Base-by-base conservation (phyloP, 1,139 yeast genomes). In the Suhomyces kunorum region DNA sequence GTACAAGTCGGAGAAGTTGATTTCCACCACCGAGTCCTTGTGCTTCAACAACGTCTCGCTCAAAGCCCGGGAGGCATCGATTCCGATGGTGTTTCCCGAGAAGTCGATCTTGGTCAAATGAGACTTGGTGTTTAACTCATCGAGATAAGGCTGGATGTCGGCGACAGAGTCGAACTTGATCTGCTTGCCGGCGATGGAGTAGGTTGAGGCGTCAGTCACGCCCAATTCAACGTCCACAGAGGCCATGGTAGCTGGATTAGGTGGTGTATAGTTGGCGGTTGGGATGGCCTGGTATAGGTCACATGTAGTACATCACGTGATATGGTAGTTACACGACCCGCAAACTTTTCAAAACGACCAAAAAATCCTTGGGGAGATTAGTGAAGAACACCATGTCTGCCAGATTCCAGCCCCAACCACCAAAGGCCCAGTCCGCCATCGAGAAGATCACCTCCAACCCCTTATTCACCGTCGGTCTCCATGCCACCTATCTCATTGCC, bases 41-140 rank as follows among this genome's bases (percentile, higher is more conserved):
- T 71, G 81, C 51, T 55, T 75, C 57, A 50, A 62, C 37, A 88
- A 63, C n/a, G 80, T 76, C 39, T 76, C 71, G 34, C 94, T 87
- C 40, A 90, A 67, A 15, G 78, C 77, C 55, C 78, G 74, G 27
- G 95, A 86, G 6, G 97, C 96, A 36, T 82, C 96, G 43, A 89
- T 82, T 42, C 98, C 97, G 49, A 89, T 81, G 31, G 98, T 90
- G 69, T 92, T 92, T 51, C 98, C 98, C 14, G 90, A 83, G 41
- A 92, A 74, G 60, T 87, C 95, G 44, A 90, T 70, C 54, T 79
- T 81, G 38, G 74, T 75, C 45, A 88, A 55, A 24, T 51, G 43
- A 15, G 53, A 31, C 54, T 56, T 44, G 56, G 58, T 49, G 60
- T 62, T 56, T 44, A 88, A 66, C 48, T 81, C 83, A 12, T 74